A percentile compares a stretch with the other conserved stretches of the same genome.
phyloP scores from a whole-genome alignment of 768 basidiomycete genomes.

The Rhodotorula paludigena region DNA sequence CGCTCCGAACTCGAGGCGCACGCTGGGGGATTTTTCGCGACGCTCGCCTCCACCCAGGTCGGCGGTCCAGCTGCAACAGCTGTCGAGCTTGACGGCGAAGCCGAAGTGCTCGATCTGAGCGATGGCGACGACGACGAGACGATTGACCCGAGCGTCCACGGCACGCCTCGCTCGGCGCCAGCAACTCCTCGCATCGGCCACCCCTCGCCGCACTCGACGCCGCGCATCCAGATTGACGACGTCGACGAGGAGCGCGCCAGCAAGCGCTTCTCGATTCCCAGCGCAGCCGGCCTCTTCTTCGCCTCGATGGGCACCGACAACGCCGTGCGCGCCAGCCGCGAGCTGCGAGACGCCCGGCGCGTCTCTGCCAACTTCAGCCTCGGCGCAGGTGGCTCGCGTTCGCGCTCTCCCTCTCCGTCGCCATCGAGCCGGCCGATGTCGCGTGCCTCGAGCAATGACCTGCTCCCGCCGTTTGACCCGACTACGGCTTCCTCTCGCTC shows the following conservation, averaged over 20 bases:
- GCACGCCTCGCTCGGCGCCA: not conserved
- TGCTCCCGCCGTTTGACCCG: constrained; percentile 22
- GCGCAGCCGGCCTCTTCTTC: constrained; percentile 12
- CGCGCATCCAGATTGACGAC: constrained; percentile 28
- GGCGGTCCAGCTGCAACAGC: constrained; percentile 50
- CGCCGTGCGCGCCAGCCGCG: constrained; percentile 7
- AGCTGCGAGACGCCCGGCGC: constrained; percentile 19
- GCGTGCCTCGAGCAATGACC: constrained; percentile 2
- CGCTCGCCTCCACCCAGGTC: constrained; percentile 55
- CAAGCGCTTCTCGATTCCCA: not conserved
- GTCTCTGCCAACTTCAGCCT: constrained; percentile 18
- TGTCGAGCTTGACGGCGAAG: constrained; percentile 13
- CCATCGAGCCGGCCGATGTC: not conserved
- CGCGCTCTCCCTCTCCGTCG: constrained; percentile 15
- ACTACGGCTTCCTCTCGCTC: not conserved
- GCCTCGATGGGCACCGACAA: not conserved
- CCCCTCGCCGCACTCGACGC: constrained; percentile 5
- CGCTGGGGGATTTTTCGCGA: constrained; percentile 62
- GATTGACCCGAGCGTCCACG: constrained; percentile 13
- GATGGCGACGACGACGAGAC: constrained; percentile 43
- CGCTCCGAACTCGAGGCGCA: constrained; percentile 65
- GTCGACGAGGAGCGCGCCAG: constrained; percentile 40
- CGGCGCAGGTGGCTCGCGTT: not conserved
- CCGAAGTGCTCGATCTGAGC: constrained; percentile 51
- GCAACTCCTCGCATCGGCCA: not conserved